A percentile compares a stretch with the other conserved stretches of the same genome.
phyloP scores from a whole-genome alignment of 2,329 filamentous ascomycete genomes.

The Acarospora socialis region DNA sequence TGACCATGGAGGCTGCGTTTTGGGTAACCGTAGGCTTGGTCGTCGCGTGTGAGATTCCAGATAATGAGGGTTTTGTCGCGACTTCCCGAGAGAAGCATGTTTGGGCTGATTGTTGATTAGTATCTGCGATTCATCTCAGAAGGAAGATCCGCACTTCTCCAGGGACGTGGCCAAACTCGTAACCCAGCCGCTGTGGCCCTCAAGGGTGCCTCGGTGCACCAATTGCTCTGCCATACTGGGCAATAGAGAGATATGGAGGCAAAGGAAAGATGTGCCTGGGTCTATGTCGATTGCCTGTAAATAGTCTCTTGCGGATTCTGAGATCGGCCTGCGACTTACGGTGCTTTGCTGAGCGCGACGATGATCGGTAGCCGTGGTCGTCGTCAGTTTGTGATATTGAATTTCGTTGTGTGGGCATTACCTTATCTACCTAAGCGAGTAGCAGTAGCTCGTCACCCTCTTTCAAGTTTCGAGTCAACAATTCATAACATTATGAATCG shows the following conservation, averaged over 20 bases:
- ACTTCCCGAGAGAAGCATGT: slow-evolving; percentile 96
- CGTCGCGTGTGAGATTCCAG: slow-evolving; percentile 99
- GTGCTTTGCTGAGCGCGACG: no score
- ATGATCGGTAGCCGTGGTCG: no score
- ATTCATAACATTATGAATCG: no score
- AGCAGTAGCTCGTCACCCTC: no score
- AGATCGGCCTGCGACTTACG: no score
- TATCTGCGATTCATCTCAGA: slow-evolving; percentile 17
- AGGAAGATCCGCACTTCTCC: slow-evolving; percentile 98
- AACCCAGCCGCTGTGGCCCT: slow-evolving; percentile 99
- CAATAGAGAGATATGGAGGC: slow-evolving; percentile 13
- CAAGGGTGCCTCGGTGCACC: slow-evolving; percentile 91
- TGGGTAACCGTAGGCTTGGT: slow-evolving; percentile 95
- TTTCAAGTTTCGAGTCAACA: no score
- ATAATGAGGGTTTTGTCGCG: slow-evolving; percentile 99
- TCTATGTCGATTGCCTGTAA: no score
- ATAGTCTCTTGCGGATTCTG: no score
- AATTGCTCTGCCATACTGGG: slow-evolving; percentile 75
- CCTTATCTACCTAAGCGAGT: no score
- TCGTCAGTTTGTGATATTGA: no score
- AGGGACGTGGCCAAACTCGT: slow-evolving; percentile 95
- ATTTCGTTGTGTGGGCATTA: no score
- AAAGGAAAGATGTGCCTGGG: no score
- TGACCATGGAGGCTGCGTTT: slow-evolving; percentile 98
- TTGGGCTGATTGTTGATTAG: slow-evolving; percentile 52